A percentile compares a stretch with the other conserved stretches of the same genome.
Conservation (phyloP, 108 stramenopile genomes). For the Cyclotella sp. region DNA sequence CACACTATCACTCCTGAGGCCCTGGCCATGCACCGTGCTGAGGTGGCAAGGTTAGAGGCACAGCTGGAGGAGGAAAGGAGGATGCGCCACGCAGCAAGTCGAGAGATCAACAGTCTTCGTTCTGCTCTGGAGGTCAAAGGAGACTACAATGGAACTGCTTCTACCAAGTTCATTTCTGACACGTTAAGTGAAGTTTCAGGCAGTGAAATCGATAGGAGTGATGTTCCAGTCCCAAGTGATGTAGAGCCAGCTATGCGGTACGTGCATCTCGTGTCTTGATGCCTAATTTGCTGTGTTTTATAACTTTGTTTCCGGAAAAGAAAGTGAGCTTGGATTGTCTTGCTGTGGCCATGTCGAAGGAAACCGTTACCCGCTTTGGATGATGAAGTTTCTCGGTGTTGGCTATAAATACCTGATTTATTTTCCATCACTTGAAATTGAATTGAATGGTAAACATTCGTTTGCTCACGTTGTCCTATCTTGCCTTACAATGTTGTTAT, state of each 20-base stretch:
- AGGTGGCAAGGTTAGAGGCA: conserved; percentile 75
- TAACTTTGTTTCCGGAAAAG: conserved; percentile 18
- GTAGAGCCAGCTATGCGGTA: conserved; percentile 42
- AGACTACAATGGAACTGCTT: conserved; percentile 66
- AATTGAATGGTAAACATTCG: conserved; percentile 34
- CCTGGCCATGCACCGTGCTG: conserved; percentile 70
- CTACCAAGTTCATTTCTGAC: conserved; percentile 47
- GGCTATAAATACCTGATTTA: background rate
- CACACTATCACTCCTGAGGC: conserved; percentile 76
- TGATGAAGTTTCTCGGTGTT: too few relatives aligned
- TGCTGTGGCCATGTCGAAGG: too few relatives aligned
- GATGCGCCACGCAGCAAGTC: conserved; percentile 75
- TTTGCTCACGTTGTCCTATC: background rate
- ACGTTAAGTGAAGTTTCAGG: conserved; percentile 54
- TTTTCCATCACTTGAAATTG: conserved; percentile 8
- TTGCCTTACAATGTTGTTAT: background rate
- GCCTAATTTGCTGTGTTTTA: conserved; percentile 18
- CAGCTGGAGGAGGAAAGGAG: conserved; percentile 77
- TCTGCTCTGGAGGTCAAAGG: conserved; percentile 76
- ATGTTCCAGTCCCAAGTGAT: conserved; percentile 36
- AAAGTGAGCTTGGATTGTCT: background rate
- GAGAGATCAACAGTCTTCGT: conserved; percentile 80
- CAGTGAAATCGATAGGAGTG: conserved; percentile 49
- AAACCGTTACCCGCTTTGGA: too few relatives aligned
- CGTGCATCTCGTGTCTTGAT: conserved; percentile 19